Evolutionary conservation across 345 rosid species (phyloP), one percentile per base, ranked within the genome.

Genomic region (Acer negundo): DNA sequence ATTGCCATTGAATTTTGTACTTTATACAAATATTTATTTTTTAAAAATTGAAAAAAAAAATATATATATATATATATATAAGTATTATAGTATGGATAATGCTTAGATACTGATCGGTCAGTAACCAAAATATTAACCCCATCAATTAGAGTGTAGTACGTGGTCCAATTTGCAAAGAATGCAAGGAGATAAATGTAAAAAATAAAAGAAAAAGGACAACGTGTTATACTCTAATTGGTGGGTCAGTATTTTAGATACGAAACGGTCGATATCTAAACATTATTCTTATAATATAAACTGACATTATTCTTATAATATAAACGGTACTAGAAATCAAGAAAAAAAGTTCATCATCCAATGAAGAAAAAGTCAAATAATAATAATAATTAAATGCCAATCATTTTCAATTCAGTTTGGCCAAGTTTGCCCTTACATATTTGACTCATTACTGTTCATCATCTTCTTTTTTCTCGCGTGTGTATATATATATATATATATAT

Each of bases 351-450:
- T 3, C 38, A 35, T 11, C 73, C 44, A 16, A 28, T 28, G 67
- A 20, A 58, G 49, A 72, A 67, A 42, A 73, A 35, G 42, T 74
- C 42, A 67, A 65, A 58, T 19, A 15, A 16, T 56, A 78, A 35
- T 68, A 61, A 38, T 22, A 67, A 61, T 49, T 74, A 69, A 69
- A 69, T 28, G 74, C 59, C 77, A 78, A 78, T 82, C 81, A 82
- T 82, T 74, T 42, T 77, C 70, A 74, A 63, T 67, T 70, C 51
- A 74, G 64, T 72, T 81, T 74, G 81, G 73, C 53, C 65, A 19
- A 28, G 35, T 28, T 28, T 28, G 0, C 35, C 35, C 4, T 2
- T 28, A 46, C 20, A 63, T 16, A 71, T 55, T 74, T 15, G 67
- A 13, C 23, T 56, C 67, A 13, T n/a, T 61, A 40, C 68, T 44